Percentiles rank a stretch among this genome's conserved stretches.
phyloP scores from a whole-genome alignment of 2,329 filamentous ascomycete genomes.

The Diaporthe sp. region DNA sequence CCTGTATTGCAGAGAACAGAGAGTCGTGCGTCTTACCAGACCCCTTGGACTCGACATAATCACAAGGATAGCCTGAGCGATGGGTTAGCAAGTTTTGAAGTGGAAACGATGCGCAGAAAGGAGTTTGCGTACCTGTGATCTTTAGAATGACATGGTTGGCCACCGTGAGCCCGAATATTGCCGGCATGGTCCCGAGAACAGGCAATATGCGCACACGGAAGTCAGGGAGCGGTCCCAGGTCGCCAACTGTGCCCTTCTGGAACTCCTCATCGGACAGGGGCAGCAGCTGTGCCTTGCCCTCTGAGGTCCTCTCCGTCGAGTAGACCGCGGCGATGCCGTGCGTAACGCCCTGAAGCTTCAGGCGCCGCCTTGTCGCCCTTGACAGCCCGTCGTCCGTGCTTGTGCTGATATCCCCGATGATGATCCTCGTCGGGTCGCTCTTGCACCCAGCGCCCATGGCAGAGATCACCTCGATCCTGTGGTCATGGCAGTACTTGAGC shows the following conservation, averaged over 20 bases:
- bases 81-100: neutral
- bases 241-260: conserved; percentile 85
- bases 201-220: conserved; percentile 96
- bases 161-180: conserved; percentile 90
- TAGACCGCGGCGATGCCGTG: conserved; percentile 93
- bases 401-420: conserved; percentile 90
- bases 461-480: conserved; percentile 86
- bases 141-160: conserved; percentile 94
- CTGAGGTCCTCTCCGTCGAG: conserved; percentile 89
- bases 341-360: conserved; percentile 83
- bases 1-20: conserved; percentile 81
- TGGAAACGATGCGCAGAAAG: neutral
- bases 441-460: conserved; percentile 98
- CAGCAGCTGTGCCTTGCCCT: conserved; percentile 90
- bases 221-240: conserved; percentile 89
- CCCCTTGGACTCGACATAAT: conserved; percentile 84
- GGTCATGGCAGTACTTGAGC: conserved; percentile 86
- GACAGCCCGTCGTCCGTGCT: conserved; percentile 93
- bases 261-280: conserved; percentile 92
- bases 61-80: conserved; percentile 79
- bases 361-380: conserved; percentile 81
- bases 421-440: conserved; percentile 84
- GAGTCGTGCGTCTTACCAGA: conserved; percentile 94
- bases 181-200: conserved; percentile 96
- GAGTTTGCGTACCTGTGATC: conserved; percentile 64